phyloP scores from a whole-genome alignment of 2,329 filamentous ascomycete genomes.

The Stemphylium vesicarium region DNA sequence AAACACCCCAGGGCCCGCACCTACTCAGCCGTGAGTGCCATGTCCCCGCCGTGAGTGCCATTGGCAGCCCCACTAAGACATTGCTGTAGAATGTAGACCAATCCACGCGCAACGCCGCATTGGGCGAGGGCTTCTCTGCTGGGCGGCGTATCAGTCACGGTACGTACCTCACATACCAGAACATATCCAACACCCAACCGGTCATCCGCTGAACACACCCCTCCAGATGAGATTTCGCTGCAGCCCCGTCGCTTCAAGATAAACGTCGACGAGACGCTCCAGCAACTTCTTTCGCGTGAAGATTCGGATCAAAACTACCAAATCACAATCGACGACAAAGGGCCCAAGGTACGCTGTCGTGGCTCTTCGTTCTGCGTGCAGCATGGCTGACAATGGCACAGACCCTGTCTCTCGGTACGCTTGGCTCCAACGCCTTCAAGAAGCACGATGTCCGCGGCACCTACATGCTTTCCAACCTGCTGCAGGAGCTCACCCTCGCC shows the following conservation, averaged over 20 bases:
- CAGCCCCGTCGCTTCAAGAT: constrained; percentile 82
- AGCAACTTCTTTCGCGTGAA: constrained; percentile 80
- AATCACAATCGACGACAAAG: constrained; percentile 95
- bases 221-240: constrained; percentile 72
- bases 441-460: constrained; percentile 91
- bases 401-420: constrained; percentile 84
- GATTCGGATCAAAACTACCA: constrained; percentile 95
- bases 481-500: constrained; percentile 92
- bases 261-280: constrained; percentile 82
- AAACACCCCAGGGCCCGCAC: constrained; percentile 59
- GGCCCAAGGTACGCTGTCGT: constrained; percentile 74
- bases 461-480: constrained; percentile 95
- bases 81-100: constrained; percentile 36
- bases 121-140: constrained; percentile 34
- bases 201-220: not conserved
- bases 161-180: constrained; percentile 19
- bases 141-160: constrained; percentile 49
- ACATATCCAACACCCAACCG: too few relatives aligned
- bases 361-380: not conserved
- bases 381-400: constrained; percentile 47
- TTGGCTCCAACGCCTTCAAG: constrained; percentile 83
- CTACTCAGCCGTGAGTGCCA: constrained; percentile 60
- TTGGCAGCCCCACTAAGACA: constrained; percentile 16
- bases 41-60: not conserved
- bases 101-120: constrained; percentile 40